Percentiles rank a stretch among this genome's conserved stretches.
phyloP scores from a whole-genome alignment of 1,284 basidiomycete genomes.

The Cryptococcus depauperatus region DNA sequence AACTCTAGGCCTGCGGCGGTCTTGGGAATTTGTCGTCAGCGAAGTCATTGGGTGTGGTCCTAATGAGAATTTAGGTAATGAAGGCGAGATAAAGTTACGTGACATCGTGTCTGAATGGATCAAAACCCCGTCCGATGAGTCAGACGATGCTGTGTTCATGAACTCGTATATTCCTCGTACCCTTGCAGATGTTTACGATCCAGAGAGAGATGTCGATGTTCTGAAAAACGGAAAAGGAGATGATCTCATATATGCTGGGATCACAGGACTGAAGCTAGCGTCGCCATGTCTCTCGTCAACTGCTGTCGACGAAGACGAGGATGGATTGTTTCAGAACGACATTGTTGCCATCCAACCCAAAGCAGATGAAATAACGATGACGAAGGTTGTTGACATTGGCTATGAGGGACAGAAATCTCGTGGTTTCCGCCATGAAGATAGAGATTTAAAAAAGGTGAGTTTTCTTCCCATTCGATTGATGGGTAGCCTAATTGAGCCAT shows the following conservation, averaged over 20 bases:
- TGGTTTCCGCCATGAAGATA: conserved; percentile 84
- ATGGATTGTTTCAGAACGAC: conserved; percentile 30
- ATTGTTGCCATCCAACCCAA: conserved; percentile 19
- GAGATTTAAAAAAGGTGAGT: conserved; percentile 77
- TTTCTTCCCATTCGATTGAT: neutral
- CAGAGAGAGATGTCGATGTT: conserved; percentile 75
- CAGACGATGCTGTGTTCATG: conserved; percentile 78
- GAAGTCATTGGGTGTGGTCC: conserved; percentile 43
- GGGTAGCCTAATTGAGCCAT: neutral
- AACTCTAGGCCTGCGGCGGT: conserved; percentile 69
- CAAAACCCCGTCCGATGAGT: conserved; percentile 25
- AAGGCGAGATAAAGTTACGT: conserved; percentile 36
- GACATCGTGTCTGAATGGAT: conserved; percentile 52
- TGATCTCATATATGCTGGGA: conserved; percentile 73
- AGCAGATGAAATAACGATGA: conserved; percentile 12
- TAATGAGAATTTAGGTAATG: conserved; percentile 25
- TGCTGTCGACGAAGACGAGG: conserved; percentile 14
- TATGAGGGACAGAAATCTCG: conserved; percentile 52
- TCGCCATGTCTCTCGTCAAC: conserved; percentile 7
- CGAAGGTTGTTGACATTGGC: conserved; percentile 25
- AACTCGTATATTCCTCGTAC: conserved; percentile 85
- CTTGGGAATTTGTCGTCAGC: conserved; percentile 80
- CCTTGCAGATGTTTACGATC: conserved; percentile 83
- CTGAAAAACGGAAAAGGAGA: conserved; percentile 61
- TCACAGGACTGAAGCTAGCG: conserved; percentile 61